Evolutionary conservation across 1,139 yeast species (phyloP), one percentile per base, ranked within the genome.

Genomic region (Tardiomyces blankii): DNA sequence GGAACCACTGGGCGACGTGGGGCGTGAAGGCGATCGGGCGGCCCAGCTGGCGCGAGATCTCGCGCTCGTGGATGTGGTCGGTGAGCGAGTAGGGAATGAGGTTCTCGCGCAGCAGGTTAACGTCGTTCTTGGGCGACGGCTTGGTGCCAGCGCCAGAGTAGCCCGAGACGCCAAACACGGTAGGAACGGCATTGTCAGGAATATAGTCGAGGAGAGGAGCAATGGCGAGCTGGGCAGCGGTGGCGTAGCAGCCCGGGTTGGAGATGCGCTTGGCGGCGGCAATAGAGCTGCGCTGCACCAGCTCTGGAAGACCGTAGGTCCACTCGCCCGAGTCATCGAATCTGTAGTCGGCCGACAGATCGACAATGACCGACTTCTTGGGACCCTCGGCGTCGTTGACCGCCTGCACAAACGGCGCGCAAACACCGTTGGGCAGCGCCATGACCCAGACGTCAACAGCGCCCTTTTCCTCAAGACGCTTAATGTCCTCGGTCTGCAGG

Each of bases 91-190:
- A 91, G 48, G 99, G 98, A 60, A 91, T 85, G 63, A 93, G 72
- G 69, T 91, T 91, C 69, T 93, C 78, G 51, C 72, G 65, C 60
- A 91, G 73, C 58, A 79, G 72, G 50, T 77, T 73, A 46, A 83
- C 70, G 62, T 91, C 97, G 63, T 91, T 93, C 71, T 88, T 88
- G 49, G 95, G 95, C 7, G 96, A 85, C 48, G 98, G 98, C 68
- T 93, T 91, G 45, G 99, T 89, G 53, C 98, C 98, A 16, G 98
- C 98, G 49, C 99, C 99, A 18, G 98, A 89, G 66, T 91, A 91
- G 42, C 99, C 99, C 43, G 96, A 86, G 38, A 91, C 93, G 62
- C 98, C 98, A 64, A 91, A 91, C 18, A 91, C 73, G 4, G 87
- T 72, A 44, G 99, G 97, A 35, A 75, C 72, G 27, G 93, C 91